phyloP scores from a whole-genome alignment of 2,329 filamentous ascomycete species.

The Keithomyces neogunnii region DNA sequence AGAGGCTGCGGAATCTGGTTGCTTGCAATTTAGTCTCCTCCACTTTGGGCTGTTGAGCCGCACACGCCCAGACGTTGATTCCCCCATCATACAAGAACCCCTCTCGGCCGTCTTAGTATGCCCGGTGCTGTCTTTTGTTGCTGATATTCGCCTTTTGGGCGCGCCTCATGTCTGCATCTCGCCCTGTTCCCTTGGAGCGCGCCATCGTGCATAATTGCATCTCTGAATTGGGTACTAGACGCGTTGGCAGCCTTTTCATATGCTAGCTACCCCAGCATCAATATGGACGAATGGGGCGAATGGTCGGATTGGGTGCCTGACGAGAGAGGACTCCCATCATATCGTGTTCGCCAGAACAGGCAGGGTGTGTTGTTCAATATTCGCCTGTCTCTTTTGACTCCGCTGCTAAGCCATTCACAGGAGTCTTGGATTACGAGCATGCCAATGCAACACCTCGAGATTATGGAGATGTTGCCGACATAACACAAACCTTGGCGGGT shows the following conservation, averaged over 20 bases:
- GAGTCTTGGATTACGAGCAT: conserved; percentile 4
- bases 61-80: conserved; percentile 6
- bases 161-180: neutral
- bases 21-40: neutral
- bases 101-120: conserved; percentile 4
- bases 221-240: conserved; percentile 6
- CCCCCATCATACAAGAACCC: conserved; percentile 8
- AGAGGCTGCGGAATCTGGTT: neutral
- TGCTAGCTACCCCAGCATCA: neutral
- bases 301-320: conserved; percentile 20
- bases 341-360: conserved; percentile 15
- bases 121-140: neutral
- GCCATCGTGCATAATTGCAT: neutral
- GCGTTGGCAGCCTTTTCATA: neutral
- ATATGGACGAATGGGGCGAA: conserved; percentile 13
- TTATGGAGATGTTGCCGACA: neutral
- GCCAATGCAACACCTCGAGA: conserved; percentile 2
- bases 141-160: neutral
- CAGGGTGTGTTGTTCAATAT: neutral
- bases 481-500: neutral
- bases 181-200: neutral
- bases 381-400: neutral
- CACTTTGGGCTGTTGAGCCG: conserved; percentile 4
- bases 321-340: conserved; percentile 10
- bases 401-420: neutral